These are phyloP conservation scores for Hemisphaericaspora nanyangensis DNA, from an alignment of 805 yeast genomes.

Conservation along the genomic window DNA sequence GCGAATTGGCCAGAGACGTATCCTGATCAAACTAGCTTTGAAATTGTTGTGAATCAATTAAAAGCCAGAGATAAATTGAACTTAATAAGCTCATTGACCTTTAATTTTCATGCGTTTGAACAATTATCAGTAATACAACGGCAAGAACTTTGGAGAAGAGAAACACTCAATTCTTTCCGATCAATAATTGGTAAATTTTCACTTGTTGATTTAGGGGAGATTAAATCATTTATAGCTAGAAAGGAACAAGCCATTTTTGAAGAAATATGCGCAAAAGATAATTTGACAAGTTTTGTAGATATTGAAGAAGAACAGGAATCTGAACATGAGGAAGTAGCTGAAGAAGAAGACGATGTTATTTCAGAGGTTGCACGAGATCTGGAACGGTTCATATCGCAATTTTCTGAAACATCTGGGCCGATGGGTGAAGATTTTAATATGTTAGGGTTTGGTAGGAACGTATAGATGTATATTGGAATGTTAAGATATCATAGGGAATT, in stretches of 20 bases:
- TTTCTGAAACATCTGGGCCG: not conserved
- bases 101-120: slow-evolving; percentile 8
- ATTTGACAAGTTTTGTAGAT: slow-evolving; percentile 10
- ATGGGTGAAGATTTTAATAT: slow-evolving; percentile 1
- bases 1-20: slow-evolving; percentile 9
- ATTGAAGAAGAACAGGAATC: slow-evolving; percentile 1
- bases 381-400: not conserved
- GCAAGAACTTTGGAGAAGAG: slow-evolving; percentile 8
- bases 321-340: slow-evolving; percentile 1
- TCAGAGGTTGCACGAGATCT: slow-evolving; percentile 2
- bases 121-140: slow-evolving; percentile 4
- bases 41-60: slow-evolving; percentile 3
- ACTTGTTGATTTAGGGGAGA: slow-evolving; percentile 9
- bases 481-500: too few species aligned
- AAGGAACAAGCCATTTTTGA: slow-evolving; percentile 10
- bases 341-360: slow-evolving; percentile 5
- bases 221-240: slow-evolving; percentile 5
- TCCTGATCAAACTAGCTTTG: slow-evolving; percentile 9
- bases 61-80: slow-evolving; percentile 1
- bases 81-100: slow-evolving; percentile 4
- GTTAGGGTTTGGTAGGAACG: too few species aligned
- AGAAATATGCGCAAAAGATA: slow-evolving; percentile 11
- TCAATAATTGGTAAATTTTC: slow-evolving; percentile 9
- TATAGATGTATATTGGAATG: too few species aligned
- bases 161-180: slow-evolving; percentile 4